Conservation (phyloP, 2,329 filamentous ascomycete species). For the Aspergillus sp. region DNA sequence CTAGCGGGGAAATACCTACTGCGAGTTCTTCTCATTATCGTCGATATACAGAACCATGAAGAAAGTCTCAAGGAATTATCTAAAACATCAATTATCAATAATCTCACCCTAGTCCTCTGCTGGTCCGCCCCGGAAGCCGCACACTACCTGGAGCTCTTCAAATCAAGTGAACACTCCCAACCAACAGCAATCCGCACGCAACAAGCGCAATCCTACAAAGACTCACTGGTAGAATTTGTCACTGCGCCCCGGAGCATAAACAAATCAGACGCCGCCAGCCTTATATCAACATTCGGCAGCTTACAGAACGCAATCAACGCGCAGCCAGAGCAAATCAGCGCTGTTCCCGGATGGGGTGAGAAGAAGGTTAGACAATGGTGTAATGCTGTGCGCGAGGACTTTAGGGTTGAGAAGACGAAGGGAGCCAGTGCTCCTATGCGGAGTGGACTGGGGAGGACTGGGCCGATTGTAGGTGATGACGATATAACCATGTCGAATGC, state of each 20-base stretch:
- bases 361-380: conserved; percentile 91
- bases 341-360: conserved; percentile 91
- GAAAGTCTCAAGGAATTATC: conserved; percentile 84
- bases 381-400: conserved; percentile 78
- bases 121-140: conserved; percentile 94
- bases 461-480: conserved; percentile 21
- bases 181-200: conserved; percentile 79
- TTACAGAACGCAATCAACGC: conserved; percentile 85
- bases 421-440: conserved; percentile 47
- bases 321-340: conserved; percentile 76
- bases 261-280: conserved; percentile 86
- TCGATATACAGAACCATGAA: conserved; percentile 94
- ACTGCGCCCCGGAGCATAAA: conserved; percentile 88
- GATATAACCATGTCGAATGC: conserved; percentile 11
- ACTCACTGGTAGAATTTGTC: conserved; percentile 87
- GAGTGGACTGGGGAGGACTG: conserved; percentile 28
- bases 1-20: conserved; percentile 84
- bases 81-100: conserved; percentile 90
- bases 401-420: conserved; percentile 71
- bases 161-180: conserved; percentile 87
- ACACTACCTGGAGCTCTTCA: conserved; percentile 91
- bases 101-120: conserved; percentile 86
- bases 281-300: conserved; percentile 91
- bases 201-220: conserved; percentile 79
- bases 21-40: conserved; percentile 82